Conservation (phyloP, 176 grass and related monocot genomes). For the Rhipidocladum racemiflorum region DNA sequence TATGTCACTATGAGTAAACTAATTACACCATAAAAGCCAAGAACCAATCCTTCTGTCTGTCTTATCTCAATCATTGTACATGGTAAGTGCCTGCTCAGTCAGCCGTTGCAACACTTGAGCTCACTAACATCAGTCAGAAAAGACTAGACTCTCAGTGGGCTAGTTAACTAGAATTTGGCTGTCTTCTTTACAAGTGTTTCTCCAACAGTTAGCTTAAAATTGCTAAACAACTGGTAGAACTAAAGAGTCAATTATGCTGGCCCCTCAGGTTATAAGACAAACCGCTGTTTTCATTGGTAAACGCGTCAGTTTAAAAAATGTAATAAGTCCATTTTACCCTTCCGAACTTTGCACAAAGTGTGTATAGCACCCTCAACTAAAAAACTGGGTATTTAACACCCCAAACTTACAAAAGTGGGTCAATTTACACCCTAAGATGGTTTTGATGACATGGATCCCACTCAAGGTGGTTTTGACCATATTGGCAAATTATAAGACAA, state of each 20-base stretch:
- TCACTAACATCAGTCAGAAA: neutral
- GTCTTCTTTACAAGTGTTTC: neutral
- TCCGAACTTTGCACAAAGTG: too few relatives aligned
- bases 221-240: constrained; percentile 1
- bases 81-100: neutral
- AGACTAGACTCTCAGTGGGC: neutral
- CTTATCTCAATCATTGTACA: neutral
- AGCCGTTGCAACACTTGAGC: neutral
- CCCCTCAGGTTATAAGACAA: constrained; percentile 3
- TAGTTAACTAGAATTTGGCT: neutral
- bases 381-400: too few relatives aligned
- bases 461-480: too few relatives aligned
- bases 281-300: neutral
- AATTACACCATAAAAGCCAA: neutral
- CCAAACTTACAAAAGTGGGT: too few relatives aligned
- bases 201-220: neutral
- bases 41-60: constrained; percentile 8
- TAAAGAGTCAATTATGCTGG: neutral
- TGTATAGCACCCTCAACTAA: too few relatives aligned
- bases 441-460: too few relatives aligned
- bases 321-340: too few relatives aligned
- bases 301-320: neutral
- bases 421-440: too few relatives aligned
- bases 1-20: neutral
- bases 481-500: too few relatives aligned